These are phyloP conservation scores for Rhodotorula sp. DNA, from an alignment of 1,284 basidiomycete species.

Conservation along the genomic window DNA sequence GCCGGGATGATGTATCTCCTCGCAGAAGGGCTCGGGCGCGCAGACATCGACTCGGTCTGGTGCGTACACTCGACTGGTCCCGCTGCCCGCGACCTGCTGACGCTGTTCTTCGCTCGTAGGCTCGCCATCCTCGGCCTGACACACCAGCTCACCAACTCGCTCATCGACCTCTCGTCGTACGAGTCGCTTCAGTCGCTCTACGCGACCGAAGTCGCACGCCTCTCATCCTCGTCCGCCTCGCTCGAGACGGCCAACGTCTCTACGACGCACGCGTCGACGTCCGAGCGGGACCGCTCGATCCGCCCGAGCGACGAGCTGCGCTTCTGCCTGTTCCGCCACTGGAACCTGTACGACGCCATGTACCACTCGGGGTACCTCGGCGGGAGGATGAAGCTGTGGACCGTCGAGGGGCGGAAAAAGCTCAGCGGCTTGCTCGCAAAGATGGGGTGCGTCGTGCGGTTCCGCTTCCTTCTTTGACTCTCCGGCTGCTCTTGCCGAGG, in stretches of 20 bases:
- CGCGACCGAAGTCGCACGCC: slow-evolving; percentile 82
- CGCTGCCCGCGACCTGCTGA: too few relatives aligned
- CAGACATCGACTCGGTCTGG: slow-evolving; percentile 93
- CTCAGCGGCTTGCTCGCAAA: slow-evolving; percentile 92
- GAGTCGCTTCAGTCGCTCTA: slow-evolving; percentile 76
- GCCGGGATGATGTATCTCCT: slow-evolving; percentile 87
- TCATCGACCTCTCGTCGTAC: slow-evolving; percentile 83
- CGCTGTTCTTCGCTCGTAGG: slow-evolving; percentile 55
- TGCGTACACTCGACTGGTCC: slow-evolving; percentile 49
- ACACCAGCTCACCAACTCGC: slow-evolving; percentile 82
- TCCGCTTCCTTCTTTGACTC: too few relatives aligned
- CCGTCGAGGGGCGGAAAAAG: slow-evolving; percentile 83
- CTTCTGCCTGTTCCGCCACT: slow-evolving; percentile 94
- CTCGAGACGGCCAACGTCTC: slow-evolving; percentile 17
- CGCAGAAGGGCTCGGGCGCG: slow-evolving; percentile 81
- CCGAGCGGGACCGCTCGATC: slow-evolving; percentile 69
- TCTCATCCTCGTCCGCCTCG: slow-evolving; percentile 62
- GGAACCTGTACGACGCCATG: slow-evolving; percentile 98
- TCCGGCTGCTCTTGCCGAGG: too few relatives aligned
- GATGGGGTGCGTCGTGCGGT: slow-evolving; percentile 78
- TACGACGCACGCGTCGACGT: slow-evolving; percentile 10
- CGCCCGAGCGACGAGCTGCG: slow-evolving; percentile 80
- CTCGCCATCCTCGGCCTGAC: slow-evolving; percentile 92
- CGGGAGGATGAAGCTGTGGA: slow-evolving; percentile 93
- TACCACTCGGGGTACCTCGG: slow-evolving; percentile 96